Evolutionary conservation across 2,329 filamentous ascomycete genomes (phyloP).

Genomic region (Claviceps purpurea): DNA sequence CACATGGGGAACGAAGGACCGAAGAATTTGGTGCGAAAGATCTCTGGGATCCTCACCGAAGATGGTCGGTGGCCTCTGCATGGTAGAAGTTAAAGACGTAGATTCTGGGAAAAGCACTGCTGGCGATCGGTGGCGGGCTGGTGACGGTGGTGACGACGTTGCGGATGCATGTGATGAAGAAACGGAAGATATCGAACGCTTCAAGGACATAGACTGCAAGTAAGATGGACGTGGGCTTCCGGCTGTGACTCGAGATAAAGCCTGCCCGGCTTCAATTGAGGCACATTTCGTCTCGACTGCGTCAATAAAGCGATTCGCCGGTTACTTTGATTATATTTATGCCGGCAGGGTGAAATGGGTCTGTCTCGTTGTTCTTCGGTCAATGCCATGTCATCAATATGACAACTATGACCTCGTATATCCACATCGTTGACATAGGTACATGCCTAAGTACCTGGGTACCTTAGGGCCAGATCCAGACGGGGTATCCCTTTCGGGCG

Average conservation of each 20-base stretch:
- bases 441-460: no score
- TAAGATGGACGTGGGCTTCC: constrained; percentile 32
- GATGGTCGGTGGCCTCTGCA: constrained; percentile 30
- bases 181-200: constrained; percentile 41
- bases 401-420: no score
- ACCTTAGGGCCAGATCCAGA: no score
- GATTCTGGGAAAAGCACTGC: constrained; percentile 45
- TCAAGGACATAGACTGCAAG: constrained; percentile 42
- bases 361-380: no score
- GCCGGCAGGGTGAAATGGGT: no score
- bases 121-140: constrained; percentile 44
- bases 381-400: no score
- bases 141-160: constrained; percentile 36
- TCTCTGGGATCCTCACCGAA: constrained; percentile 35
- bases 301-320: constrained; percentile 44
- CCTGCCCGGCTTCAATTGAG: constrained; percentile 54
- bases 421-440: no score
- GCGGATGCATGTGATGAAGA: constrained; percentile 53
- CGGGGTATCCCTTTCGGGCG: no score
- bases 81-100: constrained; percentile 36
- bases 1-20: constrained; percentile 79
- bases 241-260: constrained; percentile 51
- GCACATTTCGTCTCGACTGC: constrained; percentile 49
- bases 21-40: constrained; percentile 55
- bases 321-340: not conserved